Evolutionary conservation across 148 eudicot species (phyloP).

Genomic region (Drosera capensis): DNA sequence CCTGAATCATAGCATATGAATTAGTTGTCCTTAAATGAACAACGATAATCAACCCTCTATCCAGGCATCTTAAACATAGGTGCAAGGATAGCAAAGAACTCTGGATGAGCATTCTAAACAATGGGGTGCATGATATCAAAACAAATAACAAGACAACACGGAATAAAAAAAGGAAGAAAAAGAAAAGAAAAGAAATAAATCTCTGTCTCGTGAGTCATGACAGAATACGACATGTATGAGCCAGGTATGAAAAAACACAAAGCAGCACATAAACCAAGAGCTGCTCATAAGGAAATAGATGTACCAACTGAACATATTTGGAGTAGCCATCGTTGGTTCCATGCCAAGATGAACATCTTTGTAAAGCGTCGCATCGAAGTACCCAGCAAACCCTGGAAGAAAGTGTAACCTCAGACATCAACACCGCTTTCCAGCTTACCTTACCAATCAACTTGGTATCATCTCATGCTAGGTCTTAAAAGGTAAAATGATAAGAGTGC

Average conservation of each 20-base stretch:
- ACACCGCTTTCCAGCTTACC: not conserved
- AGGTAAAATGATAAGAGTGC: no score
- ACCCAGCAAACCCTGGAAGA: slow-evolving; percentile 81
- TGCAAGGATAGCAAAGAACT: not conserved
- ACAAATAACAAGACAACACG: no score
- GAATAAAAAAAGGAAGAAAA: no score
- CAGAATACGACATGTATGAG: not conserved
- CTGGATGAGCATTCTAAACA: no score
- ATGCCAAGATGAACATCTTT: slow-evolving; percentile 97
- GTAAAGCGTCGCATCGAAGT: slow-evolving; percentile 81
- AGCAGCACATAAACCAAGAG: no score
- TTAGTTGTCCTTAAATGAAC: slow-evolving; percentile 4
- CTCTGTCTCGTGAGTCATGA: not conserved
- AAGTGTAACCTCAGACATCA: not conserved
- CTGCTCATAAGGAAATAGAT: not conserved
- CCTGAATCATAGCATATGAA: slow-evolving; percentile 26
- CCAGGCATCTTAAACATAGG: not conserved
- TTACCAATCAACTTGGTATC: no score
- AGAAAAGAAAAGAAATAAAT: no score
- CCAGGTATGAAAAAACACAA: not conserved
- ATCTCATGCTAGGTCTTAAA: no score
- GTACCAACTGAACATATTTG: slow-evolving; percentile 98
- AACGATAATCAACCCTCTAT: not conserved
- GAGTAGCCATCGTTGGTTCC: slow-evolving; percentile 86
- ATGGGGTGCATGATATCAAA: no score